These are phyloP conservation scores for Fusarium penzigii DNA, from an alignment of 2,329 filamentous ascomycete species.

Conservation along the genomic window DNA sequence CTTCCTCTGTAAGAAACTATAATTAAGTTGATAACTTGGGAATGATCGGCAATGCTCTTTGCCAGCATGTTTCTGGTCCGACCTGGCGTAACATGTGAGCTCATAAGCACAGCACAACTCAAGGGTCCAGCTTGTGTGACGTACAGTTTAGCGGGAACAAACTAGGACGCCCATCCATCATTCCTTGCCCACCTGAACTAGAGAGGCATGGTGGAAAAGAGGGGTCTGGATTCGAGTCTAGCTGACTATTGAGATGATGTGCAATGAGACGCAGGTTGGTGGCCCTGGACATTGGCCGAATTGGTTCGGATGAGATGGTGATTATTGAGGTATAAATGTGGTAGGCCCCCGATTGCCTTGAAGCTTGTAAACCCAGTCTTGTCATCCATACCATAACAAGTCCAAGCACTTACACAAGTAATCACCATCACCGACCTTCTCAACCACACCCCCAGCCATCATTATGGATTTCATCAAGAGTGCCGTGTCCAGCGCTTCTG, in stretches of 20 bases:
- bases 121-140: conserved; percentile 24
- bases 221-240: conserved; percentile 7
- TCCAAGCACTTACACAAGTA: background rate
- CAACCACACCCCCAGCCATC: conserved; percentile 8
- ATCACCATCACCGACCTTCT: background rate
- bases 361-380: background rate
- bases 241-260: conserved; percentile 3
- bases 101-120: background rate
- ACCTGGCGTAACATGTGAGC: background rate
- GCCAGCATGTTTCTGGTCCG: too few species aligned
- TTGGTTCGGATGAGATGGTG: conserved; percentile 13
- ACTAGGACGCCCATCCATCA: background rate
- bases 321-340: background rate
- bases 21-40: background rate
- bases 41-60: background rate
- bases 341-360: background rate
- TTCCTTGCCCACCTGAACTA: conserved; percentile 10
- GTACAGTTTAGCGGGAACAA: conserved; percentile 9
- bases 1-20: background rate
- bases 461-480: conserved; percentile 45
- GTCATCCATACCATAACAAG: background rate
- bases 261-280: conserved; percentile 15
- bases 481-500: conserved; percentile 23
- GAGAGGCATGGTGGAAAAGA: background rate
- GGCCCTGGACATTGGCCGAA: conserved; percentile 9